Evolutionary conservation across 108 stramenopile species (phyloP).

Genomic region (Pseudonitzschia pungens): DNA sequence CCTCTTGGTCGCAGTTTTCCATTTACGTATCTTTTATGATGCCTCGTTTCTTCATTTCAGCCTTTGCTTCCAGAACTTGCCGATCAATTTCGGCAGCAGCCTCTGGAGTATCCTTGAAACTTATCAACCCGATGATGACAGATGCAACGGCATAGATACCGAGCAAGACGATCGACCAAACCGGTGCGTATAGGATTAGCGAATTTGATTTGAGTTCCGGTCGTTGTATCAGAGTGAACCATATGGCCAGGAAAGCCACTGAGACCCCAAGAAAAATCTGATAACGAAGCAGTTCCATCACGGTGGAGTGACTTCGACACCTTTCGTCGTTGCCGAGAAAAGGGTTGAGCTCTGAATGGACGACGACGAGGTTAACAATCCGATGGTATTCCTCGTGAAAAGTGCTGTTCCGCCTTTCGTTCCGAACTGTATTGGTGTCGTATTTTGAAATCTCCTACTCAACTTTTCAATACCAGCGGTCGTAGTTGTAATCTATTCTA

Average conservation of each 20-base stretch:
- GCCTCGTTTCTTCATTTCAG: slow-evolving; percentile 56
- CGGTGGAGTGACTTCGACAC: not conserved
- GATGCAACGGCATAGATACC: slow-evolving; percentile 65
- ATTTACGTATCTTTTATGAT: slow-evolving; percentile 15
- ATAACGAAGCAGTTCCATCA: slow-evolving; percentile 52
- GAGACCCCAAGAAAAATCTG: slow-evolving; percentile 58
- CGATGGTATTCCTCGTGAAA: no score
- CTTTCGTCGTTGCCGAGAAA: no score
- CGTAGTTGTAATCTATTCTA: no score
- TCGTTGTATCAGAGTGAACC: slow-evolving; percentile 42
- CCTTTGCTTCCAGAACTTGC: slow-evolving; percentile 69
- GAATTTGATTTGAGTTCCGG: slow-evolving; percentile 9
- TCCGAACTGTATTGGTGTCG: no score
- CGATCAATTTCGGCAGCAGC: slow-evolving; percentile 60
- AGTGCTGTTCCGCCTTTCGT: no score
- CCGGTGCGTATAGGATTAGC: slow-evolving; percentile 48
- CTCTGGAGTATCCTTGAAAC: slow-evolving; percentile 67
- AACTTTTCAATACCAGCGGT: no score
- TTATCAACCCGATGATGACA: slow-evolving; percentile 48
- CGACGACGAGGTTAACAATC: no score
- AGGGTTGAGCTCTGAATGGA: no score
- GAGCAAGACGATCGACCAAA: slow-evolving; percentile 54
- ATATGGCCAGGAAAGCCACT: slow-evolving; percentile 49
- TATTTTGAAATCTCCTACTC: no score
- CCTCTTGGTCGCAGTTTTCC: not conserved